Percentiles rank a stretch among this genome's conserved stretches.
Evolutionary conservation across 768 basidiomycete genomes (phyloP).

Genomic region (Amanita rubescens): DNA sequence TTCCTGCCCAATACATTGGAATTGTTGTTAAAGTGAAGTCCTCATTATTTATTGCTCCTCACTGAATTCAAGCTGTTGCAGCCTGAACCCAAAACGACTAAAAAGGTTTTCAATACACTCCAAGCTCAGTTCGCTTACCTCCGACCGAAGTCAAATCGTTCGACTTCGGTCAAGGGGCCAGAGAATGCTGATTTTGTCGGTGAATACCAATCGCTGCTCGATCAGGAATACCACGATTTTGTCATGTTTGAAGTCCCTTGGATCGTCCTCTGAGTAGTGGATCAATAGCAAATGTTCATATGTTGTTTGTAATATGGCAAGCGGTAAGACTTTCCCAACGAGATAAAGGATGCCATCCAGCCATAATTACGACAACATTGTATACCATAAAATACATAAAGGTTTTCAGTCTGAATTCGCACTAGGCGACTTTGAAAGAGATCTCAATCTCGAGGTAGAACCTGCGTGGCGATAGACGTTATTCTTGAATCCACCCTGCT

Average conservation of each 20-base stretch:
- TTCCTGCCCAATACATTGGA: constrained; percentile 87
- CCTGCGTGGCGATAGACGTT: not conserved
- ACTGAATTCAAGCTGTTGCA: constrained; percentile 22
- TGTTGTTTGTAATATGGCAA: too few relatives aligned
- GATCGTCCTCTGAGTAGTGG: constrained; percentile 55
- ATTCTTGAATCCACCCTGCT: constrained; percentile 7
- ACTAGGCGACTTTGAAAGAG: too few relatives aligned
- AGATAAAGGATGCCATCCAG: too few relatives aligned
- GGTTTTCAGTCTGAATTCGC: too few relatives aligned
- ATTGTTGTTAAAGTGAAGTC: constrained; percentile 64
- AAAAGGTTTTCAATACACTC: constrained; percentile 69
- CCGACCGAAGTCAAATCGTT: constrained; percentile 54
- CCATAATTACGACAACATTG: too few relatives aligned
- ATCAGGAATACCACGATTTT: constrained; percentile 95
- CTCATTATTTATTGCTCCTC: not conserved
- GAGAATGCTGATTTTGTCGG: constrained; percentile 69
- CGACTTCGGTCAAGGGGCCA: constrained; percentile 32
- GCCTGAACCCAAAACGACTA: constrained; percentile 82
- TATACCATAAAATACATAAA: too few relatives aligned
- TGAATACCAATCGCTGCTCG: constrained; percentile 89
- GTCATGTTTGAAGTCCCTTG: constrained; percentile 91
- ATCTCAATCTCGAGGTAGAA: not conserved
- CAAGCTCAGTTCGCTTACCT: constrained; percentile 80
- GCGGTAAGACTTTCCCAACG: too few relatives aligned
- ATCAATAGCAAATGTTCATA: too few relatives aligned